Evolutionary conservation across 768 basidiomycete genomes (phyloP), one percentile per base, ranked within the genome.

Genomic region (Sarcomyxa edulis): DNA sequence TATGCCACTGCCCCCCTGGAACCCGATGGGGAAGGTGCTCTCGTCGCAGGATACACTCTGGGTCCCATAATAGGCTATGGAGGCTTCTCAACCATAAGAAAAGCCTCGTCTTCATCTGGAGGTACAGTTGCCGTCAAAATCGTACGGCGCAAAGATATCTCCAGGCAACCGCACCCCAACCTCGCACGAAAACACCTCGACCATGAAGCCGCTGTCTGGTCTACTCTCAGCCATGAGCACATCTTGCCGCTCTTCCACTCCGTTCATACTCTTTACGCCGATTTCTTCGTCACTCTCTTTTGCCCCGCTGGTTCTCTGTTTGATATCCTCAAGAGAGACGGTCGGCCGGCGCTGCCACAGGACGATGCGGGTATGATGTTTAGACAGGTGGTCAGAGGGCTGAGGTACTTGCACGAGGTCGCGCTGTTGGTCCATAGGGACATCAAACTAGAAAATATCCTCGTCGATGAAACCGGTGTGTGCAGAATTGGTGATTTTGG

Each of bases 381-480:
- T 55, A 72, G 82, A 38, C 89, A 94, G 67, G 74, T 94, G 48
- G 86, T 89, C 35, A 68, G 83, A 39, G 90, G 87, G 14, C 60
- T 93, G 53, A 73, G 78, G 37, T 93, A 93, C 62, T 60, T 95
- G 54, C 91, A 95, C 58, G 76, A 83, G 42, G 74, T 76, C 28
- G 83, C 79, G 19, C 62, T 72, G 6, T 76, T 84, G 49, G 84
- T 94, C 38, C 95, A 99, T 65, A 77, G 92, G 50, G 96, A 99
- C 63, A 68, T 99, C 59, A 99, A 99, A 66, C 76, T 96, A 43
- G 96, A 98, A 64, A 99, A 99, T 65, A 80, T 98, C 34, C 76
- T 98, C 29, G 81, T 94, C 37, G 90, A 94, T 58, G 85, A 89
- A 55, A 79, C 76, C 68, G 85, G 88, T 39, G 72, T 81, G n/a